Base-by-base conservation (phyloP, 2,329 filamentous ascomycete genomes). In the Chalaropsis thielavioides region DNA sequence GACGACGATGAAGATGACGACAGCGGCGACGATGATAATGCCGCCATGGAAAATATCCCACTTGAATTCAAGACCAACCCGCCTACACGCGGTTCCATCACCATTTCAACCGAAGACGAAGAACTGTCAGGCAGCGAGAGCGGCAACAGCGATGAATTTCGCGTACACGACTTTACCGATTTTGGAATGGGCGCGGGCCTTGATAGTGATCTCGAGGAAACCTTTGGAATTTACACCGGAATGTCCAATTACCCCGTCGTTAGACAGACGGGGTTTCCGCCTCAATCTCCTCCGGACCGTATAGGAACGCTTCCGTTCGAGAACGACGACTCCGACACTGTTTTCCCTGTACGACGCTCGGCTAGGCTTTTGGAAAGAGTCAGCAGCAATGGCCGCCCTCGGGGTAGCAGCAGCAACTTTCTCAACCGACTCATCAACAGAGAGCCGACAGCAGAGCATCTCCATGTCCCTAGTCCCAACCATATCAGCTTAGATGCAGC, bases 101-200 rank as follows among this genome's bases (percentile, higher is more conserved):
- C 79, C 6, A 82, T 60, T 24, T 60, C n/a, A 15, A 49, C 54
- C 2, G 54, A 51, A 22, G 19, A 60, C 35, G 63, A 64, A 59
- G 54, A 84, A 69, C 3, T 51, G 11, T 85, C 80, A 69, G 83
- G 80, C 72, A 83, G 85, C 58, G 81, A 83, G 6, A 82, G 85
- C 65, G 77, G 76, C 24, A 31, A 43, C 56, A 43, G 63, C 19
- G 63, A 65, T 22, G 65, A 67, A 13, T 81, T 79, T 5, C 73
- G 73, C 1, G 71, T 66, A 40, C 68, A 22, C 22, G 46, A 70
- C 38, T 68, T 69, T 15, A 31, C n/a, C 17, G 44, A 61, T n/a
- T 19, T 40, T 13, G 19, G 24, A 17, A 6, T 54, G 31, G 46
- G 51, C 31, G 6, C 24, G 22, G 24, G 44, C 19, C 17, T 46